Conservation (phyloP, 2,329 filamentous ascomycete genomes). For the Aspergillus sp. region DNA sequence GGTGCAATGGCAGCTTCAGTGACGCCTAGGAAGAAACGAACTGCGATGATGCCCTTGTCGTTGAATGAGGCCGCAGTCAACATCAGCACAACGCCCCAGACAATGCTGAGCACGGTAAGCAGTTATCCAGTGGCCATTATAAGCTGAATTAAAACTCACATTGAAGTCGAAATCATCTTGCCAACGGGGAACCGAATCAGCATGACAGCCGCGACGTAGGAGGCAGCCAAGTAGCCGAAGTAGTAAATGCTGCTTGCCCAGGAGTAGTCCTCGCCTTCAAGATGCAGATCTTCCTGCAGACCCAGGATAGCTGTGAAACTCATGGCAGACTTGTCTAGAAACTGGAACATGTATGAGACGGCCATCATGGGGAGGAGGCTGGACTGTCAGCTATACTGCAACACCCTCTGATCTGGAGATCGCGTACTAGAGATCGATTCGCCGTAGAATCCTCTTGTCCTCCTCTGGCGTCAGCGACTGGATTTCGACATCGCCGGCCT, state of each 20-base stretch:
- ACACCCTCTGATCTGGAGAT: too few relatives aligned
- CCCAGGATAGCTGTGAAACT: not conserved
- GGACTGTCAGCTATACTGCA: not conserved
- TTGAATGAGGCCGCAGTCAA: constrained; percentile 39
- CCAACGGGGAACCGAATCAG: constrained; percentile 39
- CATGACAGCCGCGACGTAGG: constrained; percentile 35
- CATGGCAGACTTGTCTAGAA: not conserved
- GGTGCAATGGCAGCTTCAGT: constrained; percentile 41
- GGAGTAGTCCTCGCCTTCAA: constrained; percentile 24
- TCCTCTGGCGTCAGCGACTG: not conserved
- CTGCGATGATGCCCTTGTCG: constrained; percentile 40
- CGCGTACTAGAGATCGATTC: not conserved
- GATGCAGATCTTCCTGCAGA: constrained; percentile 29
- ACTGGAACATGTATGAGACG: constrained; percentile 5
- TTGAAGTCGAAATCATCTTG: constrained; percentile 23
- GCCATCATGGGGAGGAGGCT: not conserved
- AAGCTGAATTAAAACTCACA: not conserved
- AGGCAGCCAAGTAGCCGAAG: constrained; percentile 31
- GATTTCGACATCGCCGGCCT: not conserved
- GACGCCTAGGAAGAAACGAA: constrained; percentile 45
- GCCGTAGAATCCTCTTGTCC: not conserved
- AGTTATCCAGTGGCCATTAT: not conserved
- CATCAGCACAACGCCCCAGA: constrained; percentile 33
- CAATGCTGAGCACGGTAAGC: constrained; percentile 18
- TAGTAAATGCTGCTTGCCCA: constrained; percentile 27